Conservation (phyloP, 176 grass and related monocot species). For the Elaeis guineensis region DNA sequence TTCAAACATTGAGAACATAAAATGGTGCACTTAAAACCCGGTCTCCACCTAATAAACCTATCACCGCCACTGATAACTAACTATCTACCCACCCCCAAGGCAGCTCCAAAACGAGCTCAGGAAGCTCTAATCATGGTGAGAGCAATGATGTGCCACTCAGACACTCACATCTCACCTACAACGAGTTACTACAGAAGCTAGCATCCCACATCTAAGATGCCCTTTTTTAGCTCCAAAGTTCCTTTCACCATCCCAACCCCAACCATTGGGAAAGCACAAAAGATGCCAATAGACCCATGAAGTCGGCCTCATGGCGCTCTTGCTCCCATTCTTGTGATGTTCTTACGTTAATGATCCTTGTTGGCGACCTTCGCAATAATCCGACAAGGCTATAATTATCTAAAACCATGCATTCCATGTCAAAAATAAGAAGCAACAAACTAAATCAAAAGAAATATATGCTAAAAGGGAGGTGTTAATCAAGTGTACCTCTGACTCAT, state of each 20-base stretch:
- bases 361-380: too few species aligned
- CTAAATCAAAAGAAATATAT: background rate
- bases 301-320: background rate
- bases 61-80: background rate
- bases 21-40: background rate
- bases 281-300: background rate
- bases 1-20: too few species aligned
- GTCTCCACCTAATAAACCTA: background rate
- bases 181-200: conserved; percentile 7
- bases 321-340: too few species aligned
- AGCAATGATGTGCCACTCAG: conserved; percentile 40
- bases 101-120: conserved; percentile 12
- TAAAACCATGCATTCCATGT: too few species aligned
- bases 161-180: conserved; percentile 33
- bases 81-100: conserved; percentile 2
- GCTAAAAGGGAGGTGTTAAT: background rate
- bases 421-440: conserved; percentile 20
- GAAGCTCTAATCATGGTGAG: conserved; percentile 29
- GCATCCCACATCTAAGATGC: conserved; percentile 3
- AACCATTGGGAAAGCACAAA: background rate
- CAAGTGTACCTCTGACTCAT: conserved; percentile 36
- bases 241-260: conserved; percentile 27
- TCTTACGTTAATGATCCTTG: too few species aligned
- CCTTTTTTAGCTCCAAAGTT: conserved; percentile 28
- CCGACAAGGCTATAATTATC: too few species aligned